These are phyloP conservation scores for Ascochyta koolunga DNA, from an alignment of 2,329 filamentous ascomycete genomes.

Conservation along the genomic window DNA sequence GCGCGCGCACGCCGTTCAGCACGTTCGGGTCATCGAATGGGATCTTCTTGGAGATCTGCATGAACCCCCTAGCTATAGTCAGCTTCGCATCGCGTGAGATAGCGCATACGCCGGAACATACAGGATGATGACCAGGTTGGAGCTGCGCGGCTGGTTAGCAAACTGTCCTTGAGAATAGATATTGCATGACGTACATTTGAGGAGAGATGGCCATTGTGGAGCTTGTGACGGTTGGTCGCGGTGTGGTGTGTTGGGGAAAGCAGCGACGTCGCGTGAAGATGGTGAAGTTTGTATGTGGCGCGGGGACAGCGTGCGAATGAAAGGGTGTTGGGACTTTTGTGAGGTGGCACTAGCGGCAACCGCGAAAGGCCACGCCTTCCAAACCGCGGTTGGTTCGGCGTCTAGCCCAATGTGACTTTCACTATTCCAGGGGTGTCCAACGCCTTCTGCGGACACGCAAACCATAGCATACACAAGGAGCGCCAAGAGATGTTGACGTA, in stretches of 20 bases:
- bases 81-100: neutral
- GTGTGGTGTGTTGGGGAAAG: neutral
- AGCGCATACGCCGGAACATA: constrained; percentile 5
- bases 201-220: constrained; percentile 46
- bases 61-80: constrained; percentile 67
- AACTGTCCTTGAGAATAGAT: constrained; percentile 5
- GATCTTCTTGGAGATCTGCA: constrained; percentile 96
- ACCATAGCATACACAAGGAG: no score
- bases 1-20: constrained; percentile 66
- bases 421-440: constrained; percentile 34
- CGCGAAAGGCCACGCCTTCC: constrained; percentile 41
- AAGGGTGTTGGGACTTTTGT: constrained; percentile 30
- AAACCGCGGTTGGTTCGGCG: constrained; percentile 11
- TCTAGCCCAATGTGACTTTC: constrained; percentile 28
- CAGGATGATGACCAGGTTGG: constrained; percentile 49
- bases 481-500: no score
- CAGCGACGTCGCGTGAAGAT: constrained; percentile 4
- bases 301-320: constrained; percentile 23
- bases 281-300: constrained; percentile 7
- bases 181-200: constrained; percentile 39
- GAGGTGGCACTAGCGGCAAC: constrained; percentile 23
- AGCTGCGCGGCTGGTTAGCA: constrained; percentile 37
- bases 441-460: constrained; percentile 37
- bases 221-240: neutral
- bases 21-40: constrained; percentile 88